Conservation (phyloP, 2,329 filamentous ascomycete genomes). For the Lasiodiplodia hormozganensis region DNA sequence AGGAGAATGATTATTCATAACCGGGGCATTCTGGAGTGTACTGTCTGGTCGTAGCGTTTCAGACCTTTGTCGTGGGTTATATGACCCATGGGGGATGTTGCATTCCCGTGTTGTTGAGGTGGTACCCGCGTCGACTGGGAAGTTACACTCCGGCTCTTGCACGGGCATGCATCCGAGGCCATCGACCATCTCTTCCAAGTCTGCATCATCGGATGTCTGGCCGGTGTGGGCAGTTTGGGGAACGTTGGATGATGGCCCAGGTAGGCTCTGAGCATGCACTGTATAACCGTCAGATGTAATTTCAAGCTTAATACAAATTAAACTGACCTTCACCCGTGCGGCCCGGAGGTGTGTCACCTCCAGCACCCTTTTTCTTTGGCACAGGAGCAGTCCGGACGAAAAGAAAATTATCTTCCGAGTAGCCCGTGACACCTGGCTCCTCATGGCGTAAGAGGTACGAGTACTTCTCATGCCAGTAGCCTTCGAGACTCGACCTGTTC, state of each 20-base stretch:
- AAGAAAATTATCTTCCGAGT: neutral
- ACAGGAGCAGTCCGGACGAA: neutral
- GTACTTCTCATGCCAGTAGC: neutral
- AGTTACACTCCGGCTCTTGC: neutral
- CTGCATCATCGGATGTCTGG: neutral
- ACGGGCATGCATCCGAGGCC: no score
- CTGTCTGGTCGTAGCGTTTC: neutral
- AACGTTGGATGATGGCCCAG: neutral
- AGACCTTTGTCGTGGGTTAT: neutral
- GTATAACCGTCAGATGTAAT: neutral
- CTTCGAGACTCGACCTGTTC: no score
- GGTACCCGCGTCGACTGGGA: no score
- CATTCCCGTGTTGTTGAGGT: neutral
- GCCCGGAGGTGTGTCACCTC: no score
- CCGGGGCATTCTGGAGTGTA: neutral
- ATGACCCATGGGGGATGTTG: neutral
- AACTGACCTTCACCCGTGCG: neutral
- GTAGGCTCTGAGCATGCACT: neutral
- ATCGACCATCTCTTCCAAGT: neutral
- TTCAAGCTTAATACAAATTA: neutral
- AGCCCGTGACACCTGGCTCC: neutral
- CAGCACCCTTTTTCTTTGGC: neutral
- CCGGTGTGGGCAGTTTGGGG: neutral
- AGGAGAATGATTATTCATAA: neutral
- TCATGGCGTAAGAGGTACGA: neutral